Evolutionary conservation across 2,329 filamentous ascomycete genomes (phyloP).

Genomic region (Onygenales sp.): DNA sequence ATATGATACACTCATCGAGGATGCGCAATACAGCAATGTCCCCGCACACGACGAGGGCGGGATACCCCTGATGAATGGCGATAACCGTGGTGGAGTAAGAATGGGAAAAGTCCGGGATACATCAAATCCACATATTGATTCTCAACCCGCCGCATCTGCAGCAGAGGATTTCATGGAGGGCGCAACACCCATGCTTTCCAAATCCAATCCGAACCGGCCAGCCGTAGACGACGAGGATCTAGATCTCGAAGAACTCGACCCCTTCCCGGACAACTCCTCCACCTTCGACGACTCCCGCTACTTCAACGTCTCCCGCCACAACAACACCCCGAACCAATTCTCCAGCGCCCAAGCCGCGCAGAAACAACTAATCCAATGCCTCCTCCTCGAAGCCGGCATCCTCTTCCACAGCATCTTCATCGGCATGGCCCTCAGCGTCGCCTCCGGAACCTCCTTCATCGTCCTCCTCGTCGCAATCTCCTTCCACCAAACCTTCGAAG

Average conservation of each 20-base stretch:
- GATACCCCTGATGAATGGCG: constrained; percentile 6
- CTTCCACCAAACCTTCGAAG: constrained; percentile 84
- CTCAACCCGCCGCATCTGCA: constrained; percentile 2
- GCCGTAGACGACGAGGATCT: constrained; percentile 51
- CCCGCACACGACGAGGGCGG: neutral
- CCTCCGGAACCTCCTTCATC: constrained; percentile 67
- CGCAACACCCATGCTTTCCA: constrained; percentile 9
- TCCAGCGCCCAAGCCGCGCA: constrained; percentile 29
- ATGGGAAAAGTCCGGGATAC: neutral
- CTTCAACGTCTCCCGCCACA: constrained; percentile 2
- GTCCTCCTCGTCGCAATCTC: constrained; percentile 72
- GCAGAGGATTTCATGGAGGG: constrained; percentile 13
- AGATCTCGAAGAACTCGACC: constrained; percentile 47
- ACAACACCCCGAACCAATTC: constrained; percentile 9
- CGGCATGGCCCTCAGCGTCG: constrained; percentile 75
- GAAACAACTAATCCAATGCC: constrained; percentile 63
- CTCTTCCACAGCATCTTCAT: constrained; percentile 81
- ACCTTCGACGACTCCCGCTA: constrained; percentile 2
- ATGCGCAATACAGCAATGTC: neutral
- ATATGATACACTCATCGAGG: constrained; percentile 37
- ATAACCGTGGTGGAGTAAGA: constrained; percentile 12
- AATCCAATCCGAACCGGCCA: constrained; percentile 15
- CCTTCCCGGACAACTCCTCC: constrained; percentile 17
- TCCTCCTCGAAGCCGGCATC: constrained; percentile 73
- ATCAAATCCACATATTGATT: neutral